Base-by-base conservation (phyloP, 75 land plant genomes). In the Selaginella tamariscina region DNA sequence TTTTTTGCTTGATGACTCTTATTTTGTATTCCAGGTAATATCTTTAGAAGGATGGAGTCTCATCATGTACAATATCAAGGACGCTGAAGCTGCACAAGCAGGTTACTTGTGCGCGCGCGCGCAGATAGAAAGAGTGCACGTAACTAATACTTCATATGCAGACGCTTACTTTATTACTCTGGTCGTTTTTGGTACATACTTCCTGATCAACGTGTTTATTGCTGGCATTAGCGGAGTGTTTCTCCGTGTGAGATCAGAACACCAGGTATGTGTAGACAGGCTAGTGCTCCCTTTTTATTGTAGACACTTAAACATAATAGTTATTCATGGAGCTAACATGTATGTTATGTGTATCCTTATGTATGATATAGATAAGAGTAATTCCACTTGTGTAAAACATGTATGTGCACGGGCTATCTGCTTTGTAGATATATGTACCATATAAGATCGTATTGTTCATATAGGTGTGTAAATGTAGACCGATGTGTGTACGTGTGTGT, bases 141-240 rank as follows among this genome's bases (percentile, higher is more conserved):
- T 15, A 5, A 5, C 49, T 5, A 39, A 15, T 39, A 5, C 15
- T 15, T 39, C 29, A 24, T 22, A 55, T 73, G 59, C 71, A 77
- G 79, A 68, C 13, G 65, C 75, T 33, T 77, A 72, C 56, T 77
- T 73, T 56, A 77, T 73, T 20, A 33, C 75, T 32, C 32, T 77
- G 66, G 75, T 77, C 24, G 54, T 77, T 23, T 56, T 77, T 71
- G 79, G 77, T 20, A 33, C 65, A 32, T 77, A 77, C 33, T 73
- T 77, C 22, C 33, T 59, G 5, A 66, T 77, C 8, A 77, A 77
- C 55, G 65, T 77, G 22, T 75, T 75, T 39, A 29, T 77, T 77
- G 79, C 79, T 64, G 79, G 74, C 28, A 73, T 77, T 54, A 77
- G 79, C 64, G 75, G 79, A 30, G 75, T 77, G 2, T 77, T 77